Percentiles rank a stretch among this genome's conserved stretches.
Evolutionary conservation across 1,284 basidiomycete genomes (phyloP).

Genomic region (Cutaneotrichosporon sp.): DNA sequence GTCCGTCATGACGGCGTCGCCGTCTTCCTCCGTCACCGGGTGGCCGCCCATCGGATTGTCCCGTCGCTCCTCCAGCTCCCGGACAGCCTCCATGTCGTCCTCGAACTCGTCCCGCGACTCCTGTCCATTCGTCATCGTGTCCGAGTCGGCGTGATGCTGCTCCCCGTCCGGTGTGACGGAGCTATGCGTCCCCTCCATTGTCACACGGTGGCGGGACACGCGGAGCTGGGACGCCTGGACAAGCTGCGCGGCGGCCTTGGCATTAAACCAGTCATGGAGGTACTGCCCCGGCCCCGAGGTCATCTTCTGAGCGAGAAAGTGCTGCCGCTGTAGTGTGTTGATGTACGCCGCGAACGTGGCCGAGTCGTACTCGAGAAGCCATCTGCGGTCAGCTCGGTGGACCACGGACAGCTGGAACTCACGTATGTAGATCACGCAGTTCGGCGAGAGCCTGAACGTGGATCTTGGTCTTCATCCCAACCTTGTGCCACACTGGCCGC

Average conservation of each 20-base stretch:
- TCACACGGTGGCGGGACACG: conserved; percentile 25
- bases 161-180: conserved; percentile 52
- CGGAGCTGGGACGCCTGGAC: conserved; percentile 54
- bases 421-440: conserved; percentile 77
- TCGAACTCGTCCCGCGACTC: conserved; percentile 24
- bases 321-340: conserved; percentile 63
- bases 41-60: conserved; percentile 14
- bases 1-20: conserved; percentile 41
- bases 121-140: conserved; percentile 23
- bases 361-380: conserved; percentile 84
- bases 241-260: conserved; percentile 75
- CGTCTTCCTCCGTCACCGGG: conserved; percentile 25
- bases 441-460: conserved; percentile 84
- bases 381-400: conserved; percentile 52
- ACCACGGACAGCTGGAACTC: conserved; percentile 33
- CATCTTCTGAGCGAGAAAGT: conserved; percentile 41
- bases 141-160: conserved; percentile 5
- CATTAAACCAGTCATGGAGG: conserved; percentile 47
- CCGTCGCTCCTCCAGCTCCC: conserved; percentile 26
- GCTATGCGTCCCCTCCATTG: conserved; percentile 62
- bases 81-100: conserved; percentile 42
- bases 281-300: conserved; percentile 35
- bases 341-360: conserved; percentile 88
- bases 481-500: conserved; percentile 94
- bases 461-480: conserved; percentile 84